Evolutionary conservation across 768 basidiomycete genomes (phyloP).

Genomic region (Auricularia sp.): DNA sequence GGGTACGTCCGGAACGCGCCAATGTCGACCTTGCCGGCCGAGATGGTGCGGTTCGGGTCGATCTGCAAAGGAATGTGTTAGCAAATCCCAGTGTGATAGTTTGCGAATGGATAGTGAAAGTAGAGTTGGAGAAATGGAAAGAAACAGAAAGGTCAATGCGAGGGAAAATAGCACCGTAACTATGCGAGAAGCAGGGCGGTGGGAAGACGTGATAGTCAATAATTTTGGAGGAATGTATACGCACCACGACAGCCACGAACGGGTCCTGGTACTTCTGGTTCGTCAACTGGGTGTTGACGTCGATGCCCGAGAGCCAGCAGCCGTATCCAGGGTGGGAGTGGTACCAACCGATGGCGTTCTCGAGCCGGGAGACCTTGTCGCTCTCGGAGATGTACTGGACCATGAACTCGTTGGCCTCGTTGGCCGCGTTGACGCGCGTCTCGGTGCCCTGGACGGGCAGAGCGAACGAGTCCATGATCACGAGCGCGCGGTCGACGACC

Average conservation of each 20-base stretch:
- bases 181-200: too few relatives aligned
- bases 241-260: slow-evolving; percentile 6
- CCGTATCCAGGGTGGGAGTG: slow-evolving; percentile 99
- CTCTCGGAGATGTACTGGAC: slow-evolving; percentile 2
- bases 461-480: slow-evolving; percentile 94
- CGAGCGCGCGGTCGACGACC: slow-evolving; percentile 93
- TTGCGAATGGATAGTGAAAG: too few relatives aligned
- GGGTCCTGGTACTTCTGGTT: slow-evolving; percentile 37
- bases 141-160: too few relatives aligned
- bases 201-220: too few relatives aligned
- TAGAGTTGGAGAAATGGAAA: too few relatives aligned
- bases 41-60: slow-evolving; percentile 95
- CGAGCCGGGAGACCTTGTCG: slow-evolving; percentile 48
- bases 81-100: neutral
- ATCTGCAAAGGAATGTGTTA: slow-evolving; percentile 53
- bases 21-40: slow-evolving; percentile 93
- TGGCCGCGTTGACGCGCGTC: slow-evolving; percentile 94
- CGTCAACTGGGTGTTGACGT: slow-evolving; percentile 81
- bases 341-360: slow-evolving; percentile 99
- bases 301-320: slow-evolving; percentile 97
- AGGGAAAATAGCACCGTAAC: too few relatives aligned
- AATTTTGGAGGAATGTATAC: neutral
- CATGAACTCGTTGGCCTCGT: slow-evolving; percentile 22
- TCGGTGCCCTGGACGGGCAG: slow-evolving; percentile 99
- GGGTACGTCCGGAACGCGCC: slow-evolving; percentile 99